Base-by-base conservation (phyloP, 1,284 basidiomycete species). In the Naganishia liquefaciens region DNA sequence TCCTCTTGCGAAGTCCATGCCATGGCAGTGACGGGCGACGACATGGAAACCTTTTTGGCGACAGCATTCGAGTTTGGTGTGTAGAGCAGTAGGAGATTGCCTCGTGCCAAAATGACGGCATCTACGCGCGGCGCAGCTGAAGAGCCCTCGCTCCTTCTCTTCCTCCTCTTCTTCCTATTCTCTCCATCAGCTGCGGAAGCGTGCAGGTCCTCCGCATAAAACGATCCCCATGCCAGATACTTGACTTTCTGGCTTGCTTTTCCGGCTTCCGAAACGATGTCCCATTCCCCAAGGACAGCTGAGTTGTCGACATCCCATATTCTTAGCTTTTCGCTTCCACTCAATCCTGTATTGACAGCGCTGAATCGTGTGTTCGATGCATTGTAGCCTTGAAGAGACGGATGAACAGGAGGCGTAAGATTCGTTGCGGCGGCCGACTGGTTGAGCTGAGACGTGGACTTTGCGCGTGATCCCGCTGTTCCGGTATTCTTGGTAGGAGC, bases 281-380 rank as follows among this genome's bases (percentile, higher is more conserved):
- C 76, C 75, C 75, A 79, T 62, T 79, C 76, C n/a, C 73, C 70
- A 21, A 76, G 69, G 51, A 79, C 74, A 21, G 68, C 67, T 61
- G 76, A 75, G 44, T 70, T 67, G 3, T 73, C 70, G 28, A 77
- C 69, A 40, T 79, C 76, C 78, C 77, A 79, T 40, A 79, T 71
- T 50, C 75, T 73, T 4, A 79, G 66, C 68, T 76, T 78, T 68
- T 79, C 77, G 19, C 75, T 77, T 2, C 74, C 72, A 1, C 77
- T 77, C 5, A 79, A 69, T 5, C 75, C 73, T 11, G 67, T 28
- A 15, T 77, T 76, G 5, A 74, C 70, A 25, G 75, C 70, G 42
- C 77, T 77, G 65, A 75, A 78, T 33, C 72, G 74, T 5, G 76
- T 73, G 30, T 73, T 67, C 11, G 76, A 72, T 27, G 73, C 62